Conservation (phyloP, 2,329 filamentous ascomycete species). For the Aphanoascus verrucosus region DNA sequence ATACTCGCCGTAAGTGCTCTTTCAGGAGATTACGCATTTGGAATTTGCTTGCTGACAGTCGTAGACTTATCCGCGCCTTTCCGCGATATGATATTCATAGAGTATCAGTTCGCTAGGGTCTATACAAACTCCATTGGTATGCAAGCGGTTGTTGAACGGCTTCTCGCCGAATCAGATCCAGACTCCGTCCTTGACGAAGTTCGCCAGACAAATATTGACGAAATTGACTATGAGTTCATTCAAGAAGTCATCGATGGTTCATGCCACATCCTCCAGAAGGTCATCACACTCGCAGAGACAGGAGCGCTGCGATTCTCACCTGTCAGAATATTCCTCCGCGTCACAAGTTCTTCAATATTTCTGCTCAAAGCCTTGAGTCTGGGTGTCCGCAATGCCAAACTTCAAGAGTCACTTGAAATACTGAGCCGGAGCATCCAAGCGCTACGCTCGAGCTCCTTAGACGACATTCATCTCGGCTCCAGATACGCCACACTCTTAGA, state of each 20-base stretch:
- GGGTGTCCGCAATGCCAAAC: slow-evolving; percentile 40
- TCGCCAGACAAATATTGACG: slow-evolving; percentile 37
- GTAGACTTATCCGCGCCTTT: slow-evolving; percentile 23
- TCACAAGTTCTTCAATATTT: slow-evolving; percentile 47
- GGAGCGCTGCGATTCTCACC: slow-evolving; percentile 43
- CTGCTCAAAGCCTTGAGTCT: slow-evolving; percentile 43
- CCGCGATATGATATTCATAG: slow-evolving; percentile 43
- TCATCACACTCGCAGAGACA: slow-evolving; percentile 39
- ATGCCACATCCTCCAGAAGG: slow-evolving; percentile 42
- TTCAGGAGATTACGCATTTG: neutral
- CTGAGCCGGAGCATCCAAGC: slow-evolving; percentile 41
- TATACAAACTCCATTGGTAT: slow-evolving; percentile 41
- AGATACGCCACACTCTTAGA: slow-evolving; percentile 43
- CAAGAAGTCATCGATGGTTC: slow-evolving; percentile 47
- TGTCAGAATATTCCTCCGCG: slow-evolving; percentile 44
- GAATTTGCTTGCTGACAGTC: neutral
- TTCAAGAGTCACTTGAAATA: slow-evolving; percentile 40
- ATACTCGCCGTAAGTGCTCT: slow-evolving; percentile 13
- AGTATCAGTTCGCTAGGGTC: slow-evolving; percentile 40
- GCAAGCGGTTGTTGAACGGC: slow-evolving; percentile 48
- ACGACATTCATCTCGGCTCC: slow-evolving; percentile 44
- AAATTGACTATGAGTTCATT: slow-evolving; percentile 45
- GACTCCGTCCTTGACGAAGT: slow-evolving; percentile 27
- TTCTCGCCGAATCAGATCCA: slow-evolving; percentile 29
- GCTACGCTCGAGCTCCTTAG: slow-evolving; percentile 39